Evolutionary conservation across 768 basidiomycete species (phyloP).

Genomic region (Ramaria rubella): DNA sequence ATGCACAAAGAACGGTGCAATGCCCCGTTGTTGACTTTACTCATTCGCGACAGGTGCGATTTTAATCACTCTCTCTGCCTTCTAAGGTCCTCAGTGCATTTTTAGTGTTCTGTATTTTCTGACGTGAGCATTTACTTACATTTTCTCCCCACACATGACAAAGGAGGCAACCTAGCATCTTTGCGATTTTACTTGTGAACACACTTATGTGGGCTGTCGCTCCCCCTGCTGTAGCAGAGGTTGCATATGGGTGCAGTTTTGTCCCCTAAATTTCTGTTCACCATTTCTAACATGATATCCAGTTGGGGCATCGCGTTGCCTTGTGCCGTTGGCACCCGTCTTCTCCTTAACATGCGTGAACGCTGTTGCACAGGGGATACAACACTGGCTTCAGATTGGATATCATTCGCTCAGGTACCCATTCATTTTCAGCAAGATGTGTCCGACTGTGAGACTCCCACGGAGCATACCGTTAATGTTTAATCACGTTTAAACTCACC

Average conservation of each 20-base stretch:
- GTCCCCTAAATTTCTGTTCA: not conserved
- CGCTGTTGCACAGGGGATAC: not conserved
- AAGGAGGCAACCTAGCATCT: not conserved
- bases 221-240: not conserved
- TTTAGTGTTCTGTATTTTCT: not conserved
- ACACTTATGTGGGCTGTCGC: not conserved
- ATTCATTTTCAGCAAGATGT: too few relatives aligned
- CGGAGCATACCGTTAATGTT: too few relatives aligned
- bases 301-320: constrained; percentile 44
- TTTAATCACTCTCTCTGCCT: not conserved
- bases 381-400: not conserved
- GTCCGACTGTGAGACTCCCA: too few relatives aligned
- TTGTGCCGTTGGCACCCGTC: constrained; percentile 50
- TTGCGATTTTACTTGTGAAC: not conserved
- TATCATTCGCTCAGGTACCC: too few relatives aligned
- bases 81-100: not conserved
- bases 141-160: not conserved
- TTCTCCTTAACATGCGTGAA: constrained; percentile 47
- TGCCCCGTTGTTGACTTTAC: not conserved
- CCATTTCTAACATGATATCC: not conserved
- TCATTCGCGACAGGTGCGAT: not conserved
- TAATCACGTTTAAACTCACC: too few relatives aligned
- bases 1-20: constrained; percentile 22
- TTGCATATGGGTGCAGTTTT: not conserved
- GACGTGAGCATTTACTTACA: not conserved